These are phyloP conservation scores for Nissolia schottii DNA, from an alignment of 306 rosid genomes.

Conservation along the genomic window DNA sequence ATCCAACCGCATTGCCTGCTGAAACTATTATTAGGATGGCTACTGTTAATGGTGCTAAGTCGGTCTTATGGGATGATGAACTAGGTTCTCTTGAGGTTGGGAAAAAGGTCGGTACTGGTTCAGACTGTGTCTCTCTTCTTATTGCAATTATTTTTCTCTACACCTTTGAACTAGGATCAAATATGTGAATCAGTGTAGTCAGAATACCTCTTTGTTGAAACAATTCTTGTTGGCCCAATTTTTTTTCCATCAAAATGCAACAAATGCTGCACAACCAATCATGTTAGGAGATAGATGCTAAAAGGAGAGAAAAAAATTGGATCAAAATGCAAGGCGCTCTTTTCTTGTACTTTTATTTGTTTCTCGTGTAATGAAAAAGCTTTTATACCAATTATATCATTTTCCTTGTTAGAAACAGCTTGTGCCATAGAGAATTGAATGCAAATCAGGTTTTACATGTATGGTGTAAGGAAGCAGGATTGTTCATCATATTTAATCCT, in stretches of 20 bases:
- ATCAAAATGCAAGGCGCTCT: too few species aligned
- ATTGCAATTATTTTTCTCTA: slow-evolving; percentile 6
- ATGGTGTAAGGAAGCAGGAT: not conserved
- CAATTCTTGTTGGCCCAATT: too few species aligned
- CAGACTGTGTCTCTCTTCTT: not conserved
- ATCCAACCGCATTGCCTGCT: slow-evolving; percentile 74
- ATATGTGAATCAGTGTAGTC: not conserved
- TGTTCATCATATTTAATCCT: not conserved
- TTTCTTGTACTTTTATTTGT: too few species aligned
- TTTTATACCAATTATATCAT: too few species aligned
- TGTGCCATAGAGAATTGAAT: not conserved
- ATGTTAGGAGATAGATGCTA: too few species aligned
- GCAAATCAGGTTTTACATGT: not conserved
- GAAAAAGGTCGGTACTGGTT: slow-evolving; percentile 60
- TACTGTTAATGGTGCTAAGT: slow-evolving; percentile 75
- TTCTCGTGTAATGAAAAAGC: too few species aligned
- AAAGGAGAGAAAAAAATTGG: too few species aligned
- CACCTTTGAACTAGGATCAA: slow-evolving; percentile 1
- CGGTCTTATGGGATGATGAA: slow-evolving; percentile 78
- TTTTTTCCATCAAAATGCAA: too few species aligned
- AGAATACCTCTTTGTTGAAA: not conserved
- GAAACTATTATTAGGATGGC: slow-evolving; percentile 71
- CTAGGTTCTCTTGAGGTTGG: slow-evolving; percentile 88
- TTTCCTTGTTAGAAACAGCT: not conserved
- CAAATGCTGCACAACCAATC: too few species aligned